Base-by-base conservation (phyloP, 495 filamentous ascomycete species). In the Beverwykella pulmonaria region DNA sequence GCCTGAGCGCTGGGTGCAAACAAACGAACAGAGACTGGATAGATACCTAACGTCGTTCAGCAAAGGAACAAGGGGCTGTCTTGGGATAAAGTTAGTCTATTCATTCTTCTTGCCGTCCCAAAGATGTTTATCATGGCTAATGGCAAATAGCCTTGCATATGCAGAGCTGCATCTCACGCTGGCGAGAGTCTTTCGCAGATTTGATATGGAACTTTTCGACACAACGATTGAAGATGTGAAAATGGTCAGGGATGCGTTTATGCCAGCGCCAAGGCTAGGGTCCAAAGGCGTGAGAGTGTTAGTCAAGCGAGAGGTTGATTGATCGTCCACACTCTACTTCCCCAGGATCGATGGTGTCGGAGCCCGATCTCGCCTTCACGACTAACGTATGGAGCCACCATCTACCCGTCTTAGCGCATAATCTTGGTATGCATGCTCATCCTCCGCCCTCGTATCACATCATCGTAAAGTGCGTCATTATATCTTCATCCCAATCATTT, bases 151-250 rank as follows among this genome's bases (percentile, higher is more conserved):
- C 17, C 17, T 44, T 3, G 15, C 39, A 44, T 44, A 15, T n/a
- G 39, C 15, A 44, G 39, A 44, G 17, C 39, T 44, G 5, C 17
- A 10, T n/a, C 39, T 44, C 17, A n/a, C 39, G 3, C 8, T 9
- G 6, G 39, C 39, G n/a, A 10, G 39, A 12, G 3, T 44, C 17
- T 44, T 44, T 3, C 39, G 39, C 2, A 44, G 39, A n/a, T 9
- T 44, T n/a, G 39, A 14, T 2, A 41, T 52, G 2, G 22, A 44
- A 25, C n/a, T 67, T 9, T 60, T 22, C 30, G 48, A 60, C 25
- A 61, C 63, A 9, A 22, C 25, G 9, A 47, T 44, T 25, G 47
- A 61, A 17, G 57, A 67, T 34, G 47, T 61, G 20, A 48, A 50
- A 26, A n/a, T 57, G 7, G 53, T 26, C 4, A 32, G 58, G 12